Evolutionary conservation across 129 eudicot species (phyloP).

Genomic region (Tagetes patula): DNA sequence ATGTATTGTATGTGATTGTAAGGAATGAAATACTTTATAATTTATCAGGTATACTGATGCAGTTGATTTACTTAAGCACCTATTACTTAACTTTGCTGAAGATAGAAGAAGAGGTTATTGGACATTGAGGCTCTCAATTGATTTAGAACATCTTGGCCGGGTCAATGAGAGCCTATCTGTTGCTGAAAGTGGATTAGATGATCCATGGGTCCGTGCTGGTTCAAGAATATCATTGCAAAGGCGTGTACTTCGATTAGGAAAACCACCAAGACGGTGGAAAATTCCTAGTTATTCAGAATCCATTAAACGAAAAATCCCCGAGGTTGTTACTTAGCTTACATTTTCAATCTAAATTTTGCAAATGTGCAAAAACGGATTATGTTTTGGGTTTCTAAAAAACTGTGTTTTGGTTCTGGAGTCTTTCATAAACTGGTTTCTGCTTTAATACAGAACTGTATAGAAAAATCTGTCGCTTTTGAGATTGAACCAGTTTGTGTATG

Average conservation of each 20-base stretch:
- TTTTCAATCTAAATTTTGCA: not conserved
- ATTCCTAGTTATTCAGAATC: slow-evolving; percentile 68
- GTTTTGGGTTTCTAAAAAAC: not conserved
- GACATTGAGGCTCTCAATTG: slow-evolving; percentile 84
- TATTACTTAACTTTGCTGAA: slow-evolving; percentile 49
- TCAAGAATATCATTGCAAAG: slow-evolving; percentile 78
- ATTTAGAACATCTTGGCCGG: slow-evolving; percentile 80
- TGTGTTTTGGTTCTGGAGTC: not conserved
- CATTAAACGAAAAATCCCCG: slow-evolving; percentile 73
- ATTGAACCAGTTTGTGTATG: not conserved
- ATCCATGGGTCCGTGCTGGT: slow-evolving; percentile 96
- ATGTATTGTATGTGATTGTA: not conserved
- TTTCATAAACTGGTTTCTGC: not conserved
- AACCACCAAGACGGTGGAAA: slow-evolving; percentile 96
- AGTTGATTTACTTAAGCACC: slow-evolving; percentile 56
- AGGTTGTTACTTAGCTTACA: slow-evolving; percentile 45
- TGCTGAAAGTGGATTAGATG: slow-evolving; percentile 76
- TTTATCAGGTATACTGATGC: slow-evolving; percentile 73
- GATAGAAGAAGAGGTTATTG: slow-evolving; percentile 98
- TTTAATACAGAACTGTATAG: not conserved
- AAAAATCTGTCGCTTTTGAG: not conserved
- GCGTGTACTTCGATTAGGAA: slow-evolving; percentile 82
- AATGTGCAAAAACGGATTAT: not conserved
- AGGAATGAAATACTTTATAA: slow-evolving; percentile 14
- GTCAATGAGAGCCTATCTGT: slow-evolving; percentile 71